Conservation (phyloP, 192 early-diverging fungal genomes). For the Umbelopsis ramanniana region DNA sequence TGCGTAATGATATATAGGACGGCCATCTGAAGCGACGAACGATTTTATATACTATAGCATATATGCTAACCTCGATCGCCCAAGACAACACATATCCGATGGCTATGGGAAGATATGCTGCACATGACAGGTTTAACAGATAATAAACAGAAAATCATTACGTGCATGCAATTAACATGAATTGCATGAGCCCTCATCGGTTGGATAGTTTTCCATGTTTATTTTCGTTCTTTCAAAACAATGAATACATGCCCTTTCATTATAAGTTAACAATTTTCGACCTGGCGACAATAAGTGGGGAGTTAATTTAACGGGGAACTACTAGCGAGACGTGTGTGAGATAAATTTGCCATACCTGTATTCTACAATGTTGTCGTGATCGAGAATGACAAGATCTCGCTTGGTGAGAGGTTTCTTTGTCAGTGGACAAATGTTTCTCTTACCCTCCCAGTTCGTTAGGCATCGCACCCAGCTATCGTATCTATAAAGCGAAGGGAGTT, state of each 20-base stretch:
- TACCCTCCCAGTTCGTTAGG: conserved; percentile 75
- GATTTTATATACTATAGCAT: no score
- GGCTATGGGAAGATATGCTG: no score
- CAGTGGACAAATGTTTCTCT: conserved; percentile 90
- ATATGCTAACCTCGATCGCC: no score
- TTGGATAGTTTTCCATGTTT: no score
- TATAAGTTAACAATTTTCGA: conserved; percentile 70
- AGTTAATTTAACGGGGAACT: background rate
- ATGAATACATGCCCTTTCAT: background rate
- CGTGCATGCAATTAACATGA: no score
- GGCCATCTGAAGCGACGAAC: no score
- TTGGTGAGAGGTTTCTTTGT: conserved; percentile 93
- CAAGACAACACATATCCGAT: no score
- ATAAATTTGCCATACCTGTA: conserved; percentile 50
- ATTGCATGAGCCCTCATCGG: background rate
- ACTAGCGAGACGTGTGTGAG: conserved; percentile 14
- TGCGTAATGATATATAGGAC: no score
- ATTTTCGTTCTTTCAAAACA: no score
- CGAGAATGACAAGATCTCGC: conserved; percentile 72
- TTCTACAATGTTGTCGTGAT: conserved; percentile 81
- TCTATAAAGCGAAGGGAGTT: conserved; percentile 23
- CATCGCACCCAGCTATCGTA: conserved; percentile 87
- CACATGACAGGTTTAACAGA: no score
- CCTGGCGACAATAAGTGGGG: conserved; percentile 7
- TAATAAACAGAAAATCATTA: no score